A percentile compares a stretch with the other conserved stretches of the same genome.
Evolutionary conservation across 2,329 filamentous ascomycete species (phyloP).

Genomic region (Trichoderma harzianum): DNA sequence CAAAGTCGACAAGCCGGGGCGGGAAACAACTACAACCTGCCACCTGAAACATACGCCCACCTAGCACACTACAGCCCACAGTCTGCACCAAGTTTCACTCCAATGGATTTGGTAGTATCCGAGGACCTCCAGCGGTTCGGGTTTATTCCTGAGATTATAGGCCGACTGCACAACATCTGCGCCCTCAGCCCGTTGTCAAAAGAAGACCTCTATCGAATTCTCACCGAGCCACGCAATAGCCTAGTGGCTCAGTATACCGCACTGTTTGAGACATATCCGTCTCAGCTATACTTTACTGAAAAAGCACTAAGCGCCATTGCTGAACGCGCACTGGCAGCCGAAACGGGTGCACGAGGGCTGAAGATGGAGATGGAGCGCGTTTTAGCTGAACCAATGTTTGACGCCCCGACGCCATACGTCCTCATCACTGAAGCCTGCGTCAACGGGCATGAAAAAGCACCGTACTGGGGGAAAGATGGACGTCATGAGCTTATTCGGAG

Average conservation of each 20-base stretch:
- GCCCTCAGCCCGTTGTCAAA: slow-evolving; percentile 73
- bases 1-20: slow-evolving; percentile 52
- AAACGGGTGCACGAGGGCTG: slow-evolving; percentile 74
- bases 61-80: slow-evolving; percentile 51
- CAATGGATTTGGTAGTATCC: slow-evolving; percentile 70
- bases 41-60: slow-evolving; percentile 57
- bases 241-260: slow-evolving; percentile 85
- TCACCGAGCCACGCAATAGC: slow-evolving; percentile 89
- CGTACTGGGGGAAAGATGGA: slow-evolving; percentile 67
- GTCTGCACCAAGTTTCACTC: slow-evolving; percentile 45
- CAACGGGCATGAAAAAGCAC: slow-evolving; percentile 55
- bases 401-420: slow-evolving; percentile 72
- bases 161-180: slow-evolving; percentile 87
- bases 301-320: slow-evolving; percentile 80
- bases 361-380: slow-evolving; percentile 80
- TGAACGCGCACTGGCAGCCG: slow-evolving; percentile 54
- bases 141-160: slow-evolving; percentile 92
- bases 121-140: slow-evolving; percentile 79
- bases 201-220: slow-evolving; percentile 72
- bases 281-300: slow-evolving; percentile 78
- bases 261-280: slow-evolving; percentile 76
- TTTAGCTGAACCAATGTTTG: slow-evolving; percentile 76
- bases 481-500: slow-evolving; percentile 66
- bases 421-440: slow-evolving; percentile 70
- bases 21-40: slow-evolving; percentile 56